Evolutionary conservation across 306 rosid genomes (phyloP).

Genomic region (Trifolium subterraneum): DNA sequence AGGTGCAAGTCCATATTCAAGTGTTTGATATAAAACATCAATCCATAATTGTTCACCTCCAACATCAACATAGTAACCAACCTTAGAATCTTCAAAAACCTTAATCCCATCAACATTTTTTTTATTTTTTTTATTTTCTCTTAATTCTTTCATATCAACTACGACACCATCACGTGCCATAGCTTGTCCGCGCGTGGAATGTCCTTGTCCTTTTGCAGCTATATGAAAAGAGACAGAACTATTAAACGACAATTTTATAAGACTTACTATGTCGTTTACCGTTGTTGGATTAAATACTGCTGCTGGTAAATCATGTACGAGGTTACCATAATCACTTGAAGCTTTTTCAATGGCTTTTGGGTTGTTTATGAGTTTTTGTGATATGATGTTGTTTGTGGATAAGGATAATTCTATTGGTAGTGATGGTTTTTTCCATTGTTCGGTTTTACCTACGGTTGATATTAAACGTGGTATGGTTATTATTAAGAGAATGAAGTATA

Average conservation of each 20-base stretch:
- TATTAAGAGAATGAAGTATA: slow-evolving; percentile 49
- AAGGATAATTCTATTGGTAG: neutral
- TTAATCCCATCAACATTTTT: neutral
- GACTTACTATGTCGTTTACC: slow-evolving; percentile 44
- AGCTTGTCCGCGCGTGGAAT: slow-evolving; percentile 76
- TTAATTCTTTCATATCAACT: slow-evolving; percentile 56
- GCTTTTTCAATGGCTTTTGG: slow-evolving; percentile 51
- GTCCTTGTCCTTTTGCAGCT: slow-evolving; percentile 75
- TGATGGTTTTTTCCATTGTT: slow-evolving; percentile 37
- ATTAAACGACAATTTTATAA: slow-evolving; percentile 48
- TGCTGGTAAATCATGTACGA: slow-evolving; percentile 47
- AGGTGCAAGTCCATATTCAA: slow-evolving; percentile 66
- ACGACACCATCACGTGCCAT: slow-evolving; percentile 73
- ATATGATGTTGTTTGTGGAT: neutral
- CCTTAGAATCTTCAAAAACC: slow-evolving; percentile 35
- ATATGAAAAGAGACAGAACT: slow-evolving; percentile 51
- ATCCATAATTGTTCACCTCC: slow-evolving; percentile 76
- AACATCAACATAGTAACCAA: slow-evolving; percentile 58
- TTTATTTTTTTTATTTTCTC: neutral
- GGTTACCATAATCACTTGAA: slow-evolving; percentile 72
- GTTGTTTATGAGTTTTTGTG: slow-evolving; percentile 51
- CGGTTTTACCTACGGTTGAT: slow-evolving; percentile 57
- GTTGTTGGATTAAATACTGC: slow-evolving; percentile 68
- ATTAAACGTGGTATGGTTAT: slow-evolving; percentile 56
- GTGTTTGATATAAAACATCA: slow-evolving; percentile 53